These are phyloP conservation scores for Ceratobasidium sp. DNA, from an alignment of 1,284 basidiomycete species.

Conservation along the genomic window DNA sequence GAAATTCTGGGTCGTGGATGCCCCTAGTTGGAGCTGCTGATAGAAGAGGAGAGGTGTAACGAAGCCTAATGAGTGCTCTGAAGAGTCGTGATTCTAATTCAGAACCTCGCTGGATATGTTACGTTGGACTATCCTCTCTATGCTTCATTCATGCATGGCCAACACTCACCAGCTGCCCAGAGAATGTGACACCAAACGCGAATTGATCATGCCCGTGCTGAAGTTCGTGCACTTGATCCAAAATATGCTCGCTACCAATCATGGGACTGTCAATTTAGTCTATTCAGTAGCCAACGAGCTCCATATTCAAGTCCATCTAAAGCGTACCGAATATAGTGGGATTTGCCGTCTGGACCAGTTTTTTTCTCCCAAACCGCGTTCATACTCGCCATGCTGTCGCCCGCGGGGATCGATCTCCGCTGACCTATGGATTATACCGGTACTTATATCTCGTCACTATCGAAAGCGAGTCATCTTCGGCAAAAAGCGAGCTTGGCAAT, in stretches of 20 bases:
- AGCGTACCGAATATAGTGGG: conserved; percentile 5
- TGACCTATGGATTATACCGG: background rate
- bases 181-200: conserved; percentile 18
- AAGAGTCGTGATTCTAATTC: conserved; percentile 6
- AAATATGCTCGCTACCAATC: background rate
- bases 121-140: background rate
- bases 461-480: background rate
- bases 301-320: background rate
- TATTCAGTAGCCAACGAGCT: background rate
- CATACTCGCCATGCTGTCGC: background rate
- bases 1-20: conserved; percentile 32
- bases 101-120: background rate
- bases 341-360: background rate
- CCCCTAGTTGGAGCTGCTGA: background rate
- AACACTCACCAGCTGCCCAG: background rate
- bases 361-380: conserved; percentile 14
- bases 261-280: background rate
- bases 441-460: background rate
- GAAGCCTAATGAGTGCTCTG: conserved; percentile 15
- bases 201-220: conserved; percentile 23
- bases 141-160: background rate
- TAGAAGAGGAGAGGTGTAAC: conserved; percentile 6
- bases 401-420: background rate
- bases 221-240: conserved; percentile 29
- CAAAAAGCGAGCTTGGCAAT: background rate